Conservation (phyloP, 2,329 filamentous ascomycete genomes). For the Pestalotiopsis fici region DNA sequence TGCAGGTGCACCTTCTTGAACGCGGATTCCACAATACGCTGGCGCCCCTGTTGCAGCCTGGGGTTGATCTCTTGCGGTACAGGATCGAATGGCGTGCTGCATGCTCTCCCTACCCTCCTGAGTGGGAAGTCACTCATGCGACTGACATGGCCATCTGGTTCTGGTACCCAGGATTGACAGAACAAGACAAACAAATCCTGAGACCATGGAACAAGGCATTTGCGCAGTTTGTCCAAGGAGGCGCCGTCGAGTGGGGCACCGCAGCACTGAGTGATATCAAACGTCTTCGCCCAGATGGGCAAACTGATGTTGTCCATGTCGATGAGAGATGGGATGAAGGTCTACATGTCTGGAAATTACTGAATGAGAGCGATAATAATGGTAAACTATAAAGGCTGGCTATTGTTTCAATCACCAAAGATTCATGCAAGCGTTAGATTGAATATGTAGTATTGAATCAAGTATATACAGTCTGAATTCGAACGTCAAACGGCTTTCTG, state of each 20-base stretch:
- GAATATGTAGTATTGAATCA: background rate
- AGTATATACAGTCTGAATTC: conserved; percentile 5
- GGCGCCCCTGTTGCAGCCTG: conserved; percentile 6
- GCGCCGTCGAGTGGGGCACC: conserved; percentile 9
- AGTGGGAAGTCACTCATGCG: conserved; percentile 13
- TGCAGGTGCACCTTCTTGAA: conserved; percentile 12
- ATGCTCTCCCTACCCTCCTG: conserved; percentile 6
- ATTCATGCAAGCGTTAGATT: background rate
- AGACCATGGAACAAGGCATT: conserved; percentile 12
- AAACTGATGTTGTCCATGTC: conserved; percentile 8
- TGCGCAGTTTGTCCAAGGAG: conserved; percentile 9
- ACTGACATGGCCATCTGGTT: conserved; percentile 15
- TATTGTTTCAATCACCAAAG: background rate
- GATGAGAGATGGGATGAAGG: conserved; percentile 14
- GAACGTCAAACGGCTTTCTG: background rate
- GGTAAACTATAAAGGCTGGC: background rate
- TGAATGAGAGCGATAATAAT: background rate
- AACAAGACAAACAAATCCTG: conserved; percentile 8
- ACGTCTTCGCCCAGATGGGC: conserved; percentile 6
- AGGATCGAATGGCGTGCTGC: conserved; percentile 13
- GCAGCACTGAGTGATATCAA: background rate
- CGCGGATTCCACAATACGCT: conserved; percentile 11
- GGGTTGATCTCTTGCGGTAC: conserved; percentile 12
- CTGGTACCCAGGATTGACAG: conserved; percentile 11
- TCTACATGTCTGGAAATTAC: conserved; percentile 10